Evolutionary conservation across 1,284 basidiomycete species (phyloP), one percentile per base, ranked within the genome.

Genomic region (Tranzscheliella williamsii): DNA sequence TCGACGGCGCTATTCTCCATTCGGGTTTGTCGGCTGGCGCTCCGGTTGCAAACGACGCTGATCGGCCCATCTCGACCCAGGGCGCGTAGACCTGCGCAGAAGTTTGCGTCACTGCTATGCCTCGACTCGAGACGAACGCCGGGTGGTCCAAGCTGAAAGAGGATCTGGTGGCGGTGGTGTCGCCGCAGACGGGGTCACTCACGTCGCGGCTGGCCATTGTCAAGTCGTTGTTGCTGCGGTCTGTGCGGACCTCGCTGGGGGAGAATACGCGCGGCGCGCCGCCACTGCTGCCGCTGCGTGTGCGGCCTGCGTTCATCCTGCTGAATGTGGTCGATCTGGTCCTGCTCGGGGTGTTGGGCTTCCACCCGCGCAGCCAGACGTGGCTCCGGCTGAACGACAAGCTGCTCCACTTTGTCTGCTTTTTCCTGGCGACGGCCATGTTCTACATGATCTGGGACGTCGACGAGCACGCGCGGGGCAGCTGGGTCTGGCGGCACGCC

Each of bases 401-500:
- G 79, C 70, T 91, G 12, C 79, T 91, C 22, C 91, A 90, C 72
- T 91, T 93, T 73, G 70, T 89, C 18, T 90, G 88, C 76, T 87
- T 94, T 65, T 82, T 82, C 51, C 56, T 88, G 23, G 88, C 90
- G 0, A 91, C 90, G 0, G 85, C 80, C 5, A 83, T 90, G 5
- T 91, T 91, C 78, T 93, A 90, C 78, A 88, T 89, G 70, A 89
- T 91, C 38, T 85, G 89, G 51, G 89, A 90, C 64, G 86, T 91
- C 11, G 89, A 92, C 60, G 89, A 92, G 85, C 42, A 54, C 0
- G 72, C 60, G 2, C 35, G 69, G 1, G 38, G 87, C 54, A 83
- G 89, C 76, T 89, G 87, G 85, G 84, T 89, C 62, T 93, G 91
- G 91, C 82, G 89, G n/a, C 83, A 87, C 72, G 82, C 84, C 8